phyloP scores from a whole-genome alignment of 23 red algal genomes.

The Agarophyton chilense region DNA sequence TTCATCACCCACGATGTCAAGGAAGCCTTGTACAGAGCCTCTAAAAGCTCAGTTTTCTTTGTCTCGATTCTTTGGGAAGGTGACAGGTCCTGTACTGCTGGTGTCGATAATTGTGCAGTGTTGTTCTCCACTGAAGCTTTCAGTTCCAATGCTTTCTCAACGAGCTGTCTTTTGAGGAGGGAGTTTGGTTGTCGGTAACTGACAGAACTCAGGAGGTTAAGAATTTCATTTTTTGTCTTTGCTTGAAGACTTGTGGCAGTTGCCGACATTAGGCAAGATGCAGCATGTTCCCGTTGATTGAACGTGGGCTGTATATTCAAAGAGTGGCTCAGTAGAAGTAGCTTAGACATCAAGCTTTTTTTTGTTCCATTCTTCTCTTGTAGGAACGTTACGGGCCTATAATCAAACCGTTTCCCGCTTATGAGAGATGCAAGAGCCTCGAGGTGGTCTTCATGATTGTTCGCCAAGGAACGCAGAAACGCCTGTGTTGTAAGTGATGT shows the following conservation, averaged over 20 bases:
- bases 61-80: not conserved
- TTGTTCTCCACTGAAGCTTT: slow-evolving; percentile 18
- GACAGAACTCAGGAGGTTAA: too few relatives aligned
- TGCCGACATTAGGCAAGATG: too few relatives aligned
- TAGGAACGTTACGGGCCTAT: not conserved
- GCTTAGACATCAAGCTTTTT: too few relatives aligned
- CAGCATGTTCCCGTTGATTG: too few relatives aligned
- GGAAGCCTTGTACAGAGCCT: not conserved
- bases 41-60: slow-evolving; percentile 1
- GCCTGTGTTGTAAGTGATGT: slow-evolving; percentile 33
- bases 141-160: too few relatives aligned
- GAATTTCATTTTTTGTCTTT: too few relatives aligned
- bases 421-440: not conserved
- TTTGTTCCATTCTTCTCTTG: not conserved
- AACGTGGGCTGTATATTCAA: too few relatives aligned
- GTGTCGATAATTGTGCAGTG: not conserved
- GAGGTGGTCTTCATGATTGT: not conserved
- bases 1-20: slow-evolving; percentile 40
- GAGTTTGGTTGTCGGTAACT: too few relatives aligned
- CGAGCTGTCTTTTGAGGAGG: too few relatives aligned
- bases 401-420: not conserved
- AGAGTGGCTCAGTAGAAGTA: too few relatives aligned
- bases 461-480: not conserved
- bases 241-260: too few relatives aligned
- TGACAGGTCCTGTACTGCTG: not conserved